Evolutionary conservation across 1,284 basidiomycete genomes (phyloP).

Genomic region (Pisolithus thermaeus): DNA sequence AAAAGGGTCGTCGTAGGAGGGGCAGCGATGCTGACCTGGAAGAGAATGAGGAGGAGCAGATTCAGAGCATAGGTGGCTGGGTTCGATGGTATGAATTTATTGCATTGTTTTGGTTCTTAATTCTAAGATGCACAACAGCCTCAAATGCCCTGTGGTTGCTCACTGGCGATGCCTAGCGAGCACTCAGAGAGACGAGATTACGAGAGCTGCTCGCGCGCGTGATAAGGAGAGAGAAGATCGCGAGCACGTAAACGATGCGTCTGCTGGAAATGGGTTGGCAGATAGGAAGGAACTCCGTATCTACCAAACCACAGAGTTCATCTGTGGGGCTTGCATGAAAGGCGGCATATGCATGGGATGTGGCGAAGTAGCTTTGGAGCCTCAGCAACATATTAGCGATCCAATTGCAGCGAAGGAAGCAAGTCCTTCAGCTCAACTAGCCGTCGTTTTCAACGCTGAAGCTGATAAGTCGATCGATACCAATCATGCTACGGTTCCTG

Average conservation of each 20-base stretch:
- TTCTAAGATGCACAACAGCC: slow-evolving; percentile 32
- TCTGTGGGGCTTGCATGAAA: slow-evolving; percentile 72
- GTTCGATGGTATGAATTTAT: slow-evolving; percentile 62
- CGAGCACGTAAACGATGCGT: slow-evolving; percentile 9
- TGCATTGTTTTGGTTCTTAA: not conserved
- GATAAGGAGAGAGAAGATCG: slow-evolving; percentile 40
- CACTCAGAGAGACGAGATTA: slow-evolving; percentile 66
- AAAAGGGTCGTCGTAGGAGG: slow-evolving; percentile 35
- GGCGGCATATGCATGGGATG: slow-evolving; percentile 77
- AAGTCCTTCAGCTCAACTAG: not conserved
- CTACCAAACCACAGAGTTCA: slow-evolving; percentile 68
- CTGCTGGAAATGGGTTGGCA: slow-evolving; percentile 19
- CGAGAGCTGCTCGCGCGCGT: slow-evolving; percentile 52
- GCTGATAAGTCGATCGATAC: slow-evolving; percentile 32
- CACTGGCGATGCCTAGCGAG: slow-evolving; percentile 78
- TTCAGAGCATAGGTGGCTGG: slow-evolving; percentile 72
- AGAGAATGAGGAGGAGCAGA: slow-evolving; percentile 52
- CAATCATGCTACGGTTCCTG: slow-evolving; percentile 9
- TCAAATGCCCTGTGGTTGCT: slow-evolving; percentile 69
- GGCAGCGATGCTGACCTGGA: slow-evolving; percentile 46
- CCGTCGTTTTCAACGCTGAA: slow-evolving; percentile 5
- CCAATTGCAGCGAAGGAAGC: slow-evolving; percentile 4
- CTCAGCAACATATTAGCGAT: slow-evolving; percentile 21
- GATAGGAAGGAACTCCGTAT: slow-evolving; percentile 36
- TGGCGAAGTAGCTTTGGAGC: slow-evolving; percentile 48